Conservation (phyloP, 257 asterid species). For the Capsicum rhomboideum region DNA sequence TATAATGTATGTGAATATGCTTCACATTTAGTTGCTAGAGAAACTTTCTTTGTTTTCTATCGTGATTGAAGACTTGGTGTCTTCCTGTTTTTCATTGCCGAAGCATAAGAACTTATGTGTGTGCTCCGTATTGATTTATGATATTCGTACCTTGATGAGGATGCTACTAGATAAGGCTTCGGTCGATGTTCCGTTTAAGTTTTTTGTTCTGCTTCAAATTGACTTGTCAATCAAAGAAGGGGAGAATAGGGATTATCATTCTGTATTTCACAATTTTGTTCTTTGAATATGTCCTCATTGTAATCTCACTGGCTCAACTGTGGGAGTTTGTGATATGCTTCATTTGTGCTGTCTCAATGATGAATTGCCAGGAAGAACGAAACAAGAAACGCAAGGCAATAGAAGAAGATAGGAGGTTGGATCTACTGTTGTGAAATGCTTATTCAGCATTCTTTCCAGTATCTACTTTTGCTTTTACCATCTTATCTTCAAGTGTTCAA, state of each 20-base stretch:
- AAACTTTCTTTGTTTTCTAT: not conserved
- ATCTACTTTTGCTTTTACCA: not conserved
- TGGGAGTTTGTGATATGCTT: slow-evolving; percentile 1
- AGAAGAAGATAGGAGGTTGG: slow-evolving; percentile 78
- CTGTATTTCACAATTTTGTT: not conserved
- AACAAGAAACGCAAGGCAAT: slow-evolving; percentile 61
- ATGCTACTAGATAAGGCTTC: not conserved
- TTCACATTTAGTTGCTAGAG: not conserved
- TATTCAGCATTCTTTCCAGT: not conserved
- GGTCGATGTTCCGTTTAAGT: not conserved
- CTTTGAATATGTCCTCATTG: not conserved
- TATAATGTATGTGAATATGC: not conserved
- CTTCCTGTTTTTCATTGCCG: not conserved
- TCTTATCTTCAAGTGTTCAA: slow-evolving; percentile 2
- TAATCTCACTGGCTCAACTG: not conserved
- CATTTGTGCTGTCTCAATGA: slow-evolving; percentile 14
- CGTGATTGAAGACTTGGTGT: not conserved
- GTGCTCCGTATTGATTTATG: not conserved
- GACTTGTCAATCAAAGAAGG: not conserved
- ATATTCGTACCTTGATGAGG: not conserved
- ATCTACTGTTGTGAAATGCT: not conserved
- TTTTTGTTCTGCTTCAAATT: not conserved
- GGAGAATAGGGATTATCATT: not conserved
- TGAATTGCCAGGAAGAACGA: slow-evolving; percentile 68
- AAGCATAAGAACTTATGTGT: not conserved